Conservation (phyloP, 2,329 filamentous ascomycete species). For the Fusarium paranaense region DNA sequence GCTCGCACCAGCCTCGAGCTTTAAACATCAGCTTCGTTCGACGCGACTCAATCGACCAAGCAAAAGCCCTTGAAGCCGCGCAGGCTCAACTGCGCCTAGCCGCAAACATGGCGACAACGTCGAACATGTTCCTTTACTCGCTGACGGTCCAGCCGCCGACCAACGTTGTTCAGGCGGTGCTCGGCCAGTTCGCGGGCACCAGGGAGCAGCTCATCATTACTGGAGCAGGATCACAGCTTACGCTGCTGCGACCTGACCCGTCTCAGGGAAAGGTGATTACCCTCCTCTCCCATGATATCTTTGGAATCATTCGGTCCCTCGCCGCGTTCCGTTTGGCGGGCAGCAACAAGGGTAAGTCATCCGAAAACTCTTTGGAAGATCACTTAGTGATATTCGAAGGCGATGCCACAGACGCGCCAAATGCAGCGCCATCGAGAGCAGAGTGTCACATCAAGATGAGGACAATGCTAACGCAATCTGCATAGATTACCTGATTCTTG, state of each 20-base stretch:
- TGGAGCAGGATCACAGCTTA: slow-evolving; percentile 89
- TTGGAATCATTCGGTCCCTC: slow-evolving; percentile 92
- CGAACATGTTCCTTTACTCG: slow-evolving; percentile 98
- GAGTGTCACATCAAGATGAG: slow-evolving; percentile 44
- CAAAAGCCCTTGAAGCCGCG: slow-evolving; percentile 54
- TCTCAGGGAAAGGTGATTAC: slow-evolving; percentile 87
- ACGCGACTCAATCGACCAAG: slow-evolving; percentile 45
- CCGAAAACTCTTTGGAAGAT: slow-evolving; percentile 57
- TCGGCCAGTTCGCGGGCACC: slow-evolving; percentile 95
- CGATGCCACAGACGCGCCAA: slow-evolving; percentile 42
- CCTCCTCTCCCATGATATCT: slow-evolving; percentile 90
- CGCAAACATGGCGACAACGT: slow-evolving; percentile 90
- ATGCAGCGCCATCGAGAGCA: slow-evolving; percentile 24
- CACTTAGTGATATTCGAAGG: slow-evolving; percentile 74
- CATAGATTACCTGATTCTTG: slow-evolving; percentile 93
- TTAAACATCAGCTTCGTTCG: slow-evolving; percentile 38
- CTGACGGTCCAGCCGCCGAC: slow-evolving; percentile 94
- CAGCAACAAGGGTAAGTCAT: slow-evolving; percentile 90
- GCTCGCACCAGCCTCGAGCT: slow-evolving; percentile 41
- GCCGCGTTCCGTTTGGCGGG: slow-evolving; percentile 92
- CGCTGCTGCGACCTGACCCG: slow-evolving; percentile 87
- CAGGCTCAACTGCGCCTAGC: slow-evolving; percentile 63
- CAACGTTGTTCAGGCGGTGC: slow-evolving; percentile 87
- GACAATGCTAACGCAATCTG: slow-evolving; percentile 41
- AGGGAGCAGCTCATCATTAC: slow-evolving; percentile 98